A percentile compares a stretch with the other conserved stretches of the same genome.
These are phyloP conservation scores for Amaranthus cruentus DNA, from an alignment of 148 eudicot genomes.

Conservation along the genomic window DNA sequence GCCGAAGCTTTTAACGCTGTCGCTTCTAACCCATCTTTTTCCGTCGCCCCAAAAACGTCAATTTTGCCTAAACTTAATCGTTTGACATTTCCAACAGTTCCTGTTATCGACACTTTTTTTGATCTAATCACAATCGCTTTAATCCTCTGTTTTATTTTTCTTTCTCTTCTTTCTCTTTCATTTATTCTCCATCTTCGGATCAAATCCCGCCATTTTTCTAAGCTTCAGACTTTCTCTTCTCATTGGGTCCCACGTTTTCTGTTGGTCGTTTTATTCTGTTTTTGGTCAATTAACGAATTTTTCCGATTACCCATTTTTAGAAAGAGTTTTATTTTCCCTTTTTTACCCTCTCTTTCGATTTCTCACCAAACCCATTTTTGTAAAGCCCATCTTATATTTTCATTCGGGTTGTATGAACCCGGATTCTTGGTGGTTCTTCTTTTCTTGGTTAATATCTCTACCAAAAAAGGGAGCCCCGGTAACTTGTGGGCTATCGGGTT, in stretches of 20 bases:
- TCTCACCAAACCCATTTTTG: constrained; percentile 39
- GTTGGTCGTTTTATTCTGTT: constrained; percentile 33
- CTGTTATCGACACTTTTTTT: constrained; percentile 28
- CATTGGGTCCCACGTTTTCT: constrained; percentile 55
- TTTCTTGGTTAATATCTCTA: constrained; percentile 46
- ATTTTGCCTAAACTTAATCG: background rate
- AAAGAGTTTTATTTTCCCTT: constrained; percentile 21
- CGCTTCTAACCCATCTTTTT: background rate
- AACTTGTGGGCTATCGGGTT: constrained; percentile 28
- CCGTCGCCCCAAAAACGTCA: constrained; percentile 5
- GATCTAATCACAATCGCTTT: constrained; percentile 33
- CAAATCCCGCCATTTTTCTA: constrained; percentile 30
- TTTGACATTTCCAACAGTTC: constrained; percentile 14
- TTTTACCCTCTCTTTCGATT: constrained; percentile 25
- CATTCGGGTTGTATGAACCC: constrained; percentile 67
- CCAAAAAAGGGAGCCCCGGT: constrained; percentile 32
- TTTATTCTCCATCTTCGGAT: constrained; percentile 43
- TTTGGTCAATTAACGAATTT: constrained; percentile 48
- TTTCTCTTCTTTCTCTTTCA: constrained; percentile 40
- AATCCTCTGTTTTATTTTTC: constrained; percentile 32
- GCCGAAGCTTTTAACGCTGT: background rate
- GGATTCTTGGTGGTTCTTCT: constrained; percentile 54
- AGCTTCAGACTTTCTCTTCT: constrained; percentile 41
- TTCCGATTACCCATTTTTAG: constrained; percentile 44
- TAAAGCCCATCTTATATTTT: constrained; percentile 42